phyloP scores from a whole-genome alignment of 1,284 basidiomycete species.

The Austroboletus novae-zelandiae region DNA sequence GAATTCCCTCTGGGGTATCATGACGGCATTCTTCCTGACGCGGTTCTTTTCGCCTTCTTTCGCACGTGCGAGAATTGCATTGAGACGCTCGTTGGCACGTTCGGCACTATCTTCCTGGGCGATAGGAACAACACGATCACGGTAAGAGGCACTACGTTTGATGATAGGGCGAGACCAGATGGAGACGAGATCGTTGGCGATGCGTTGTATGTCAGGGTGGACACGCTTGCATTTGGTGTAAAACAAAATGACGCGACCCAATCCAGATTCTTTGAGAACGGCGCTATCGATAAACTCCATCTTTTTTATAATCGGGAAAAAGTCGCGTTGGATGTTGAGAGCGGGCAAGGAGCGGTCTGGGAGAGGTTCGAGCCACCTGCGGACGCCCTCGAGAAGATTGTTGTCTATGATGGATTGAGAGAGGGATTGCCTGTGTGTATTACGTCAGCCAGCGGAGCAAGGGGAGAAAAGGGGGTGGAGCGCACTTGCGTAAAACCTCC shows the following conservation, averaged over 20 bases:
- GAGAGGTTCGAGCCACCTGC: slow-evolving; percentile 92
- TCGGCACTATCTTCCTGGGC: slow-evolving; percentile 37
- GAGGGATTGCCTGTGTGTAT: slow-evolving; percentile 66
- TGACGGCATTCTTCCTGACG: slow-evolving; percentile 72
- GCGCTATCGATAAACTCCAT: slow-evolving; percentile 92
- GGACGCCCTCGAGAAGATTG: slow-evolving; percentile 89
- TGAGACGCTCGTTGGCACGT: slow-evolving; percentile 53
- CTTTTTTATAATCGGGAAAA: slow-evolving; percentile 82
- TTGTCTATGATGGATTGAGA: slow-evolving; percentile 95
- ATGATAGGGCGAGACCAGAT: slow-evolving; percentile 94
- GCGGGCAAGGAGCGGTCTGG: slow-evolving; percentile 91
- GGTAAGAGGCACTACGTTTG: slow-evolving; percentile 83
- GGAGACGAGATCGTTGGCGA: slow-evolving; percentile 84
- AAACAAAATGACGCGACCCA: slow-evolving; percentile 93
- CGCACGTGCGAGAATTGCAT: slow-evolving; percentile 67
- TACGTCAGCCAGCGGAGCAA: neutral
- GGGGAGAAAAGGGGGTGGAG: neutral
- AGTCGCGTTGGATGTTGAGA: slow-evolving; percentile 92
- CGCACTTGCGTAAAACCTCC: slow-evolving; percentile 92
- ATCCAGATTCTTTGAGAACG: slow-evolving; percentile 87
- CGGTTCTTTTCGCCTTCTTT: slow-evolving; percentile 65
- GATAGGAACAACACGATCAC: slow-evolving; percentile 68
- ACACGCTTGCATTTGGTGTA: slow-evolving; percentile 95
- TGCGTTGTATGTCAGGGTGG: slow-evolving; percentile 74
- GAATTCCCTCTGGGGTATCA: slow-evolving; percentile 68